phyloP scores from a whole-genome alignment of 208 protist genomes.

The Herpetomonas muscarum region DNA sequence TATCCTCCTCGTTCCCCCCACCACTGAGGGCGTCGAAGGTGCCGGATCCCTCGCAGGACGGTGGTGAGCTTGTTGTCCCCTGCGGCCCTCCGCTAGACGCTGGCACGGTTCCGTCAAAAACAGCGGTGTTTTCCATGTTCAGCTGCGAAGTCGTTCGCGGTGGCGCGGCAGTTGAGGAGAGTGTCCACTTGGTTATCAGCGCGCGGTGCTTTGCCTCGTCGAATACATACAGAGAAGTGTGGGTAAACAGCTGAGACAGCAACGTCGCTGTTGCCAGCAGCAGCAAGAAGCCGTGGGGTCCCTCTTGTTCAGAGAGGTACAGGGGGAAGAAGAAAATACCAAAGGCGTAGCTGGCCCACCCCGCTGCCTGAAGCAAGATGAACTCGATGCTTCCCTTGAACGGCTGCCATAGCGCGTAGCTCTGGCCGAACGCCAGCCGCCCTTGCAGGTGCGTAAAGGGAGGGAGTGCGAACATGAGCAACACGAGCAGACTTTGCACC shows the following conservation, averaged over 20 bases:
- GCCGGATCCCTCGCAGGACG: no score
- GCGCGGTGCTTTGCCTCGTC: conserved; percentile 5
- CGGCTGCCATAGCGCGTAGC: conserved; percentile 61
- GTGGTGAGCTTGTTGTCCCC: no score
- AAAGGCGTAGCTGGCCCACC: conserved; percentile 55
- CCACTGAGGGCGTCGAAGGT: no score
- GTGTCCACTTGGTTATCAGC: background rate
- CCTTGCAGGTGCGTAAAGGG: conserved; percentile 66
- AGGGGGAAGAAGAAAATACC: conserved; percentile 62
- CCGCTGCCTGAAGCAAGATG: conserved; percentile 44
- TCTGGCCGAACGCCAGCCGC: conserved; percentile 42
- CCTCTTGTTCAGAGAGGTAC: conserved; percentile 35
- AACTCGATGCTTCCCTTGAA: conserved; percentile 57
- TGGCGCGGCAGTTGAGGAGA: background rate
- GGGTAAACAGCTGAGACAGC: conserved; percentile 63
- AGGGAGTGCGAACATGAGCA: conserved; percentile 58
- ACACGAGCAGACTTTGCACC: conserved; percentile 15
- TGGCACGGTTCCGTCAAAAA: no score
- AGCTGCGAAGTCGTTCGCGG: background rate
- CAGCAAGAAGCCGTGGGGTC: conserved; percentile 31
- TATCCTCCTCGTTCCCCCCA: no score
- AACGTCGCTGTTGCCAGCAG: conserved; percentile 38
- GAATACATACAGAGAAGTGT: conserved; percentile 63
- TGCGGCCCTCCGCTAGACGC: no score
- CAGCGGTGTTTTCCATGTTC: no score